Base-by-base conservation (phyloP, 2,329 filamentous ascomycete genomes). In the Chrysosporium queenslandicum region DNA sequence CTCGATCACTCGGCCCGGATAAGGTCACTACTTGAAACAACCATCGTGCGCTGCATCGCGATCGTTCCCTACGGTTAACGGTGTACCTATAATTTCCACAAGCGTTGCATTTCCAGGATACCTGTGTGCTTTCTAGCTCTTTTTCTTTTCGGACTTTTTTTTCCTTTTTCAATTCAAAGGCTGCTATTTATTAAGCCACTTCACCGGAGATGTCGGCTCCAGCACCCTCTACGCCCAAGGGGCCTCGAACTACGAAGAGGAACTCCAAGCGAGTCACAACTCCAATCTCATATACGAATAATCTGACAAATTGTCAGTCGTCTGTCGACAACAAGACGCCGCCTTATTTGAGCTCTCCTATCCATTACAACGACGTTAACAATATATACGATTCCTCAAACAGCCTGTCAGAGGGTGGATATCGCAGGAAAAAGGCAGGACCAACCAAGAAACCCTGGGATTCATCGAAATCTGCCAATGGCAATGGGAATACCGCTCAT, bases 101-200 rank as follows among this genome's bases (percentile, higher is more conserved):
- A 54, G 56, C 48, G 43, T 55, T 54, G 50, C 52, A 50, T 52
- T n/a, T n/a, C n/a, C n/a, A n/a, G n/a, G n/a, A n/a, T n/a, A n/a
- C n/a, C n/a, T n/a, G n/a, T n/a, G n/a, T n/a, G n/a, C n/a, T n/a
- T n/a, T 23, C 14, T 25, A n/a, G n/a, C 52, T 48, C 41, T 43
- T 53, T 40, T 46, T 52, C 27, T 50, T 45, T 49, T 42, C 52
- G 16, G 39, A 52, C 52, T 58, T 58, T 55, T 58, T 55, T 53
- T 61, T 61, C 60, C 57, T 63, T 60, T 62, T 53, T 55, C 51
- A 55, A 56, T 57, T 61, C 56, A 59, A 40, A 65, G 71, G 70
- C 70, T 73, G 70, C 66, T 74, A 75, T 75, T 74, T 74, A 69
- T 72, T 70, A 72, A 74, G 69, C 69, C 68, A 60, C 64, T 64